phyloP scores from a whole-genome alignment of 1,284 basidiomycete genomes.

The Melampsora americana region DNA sequence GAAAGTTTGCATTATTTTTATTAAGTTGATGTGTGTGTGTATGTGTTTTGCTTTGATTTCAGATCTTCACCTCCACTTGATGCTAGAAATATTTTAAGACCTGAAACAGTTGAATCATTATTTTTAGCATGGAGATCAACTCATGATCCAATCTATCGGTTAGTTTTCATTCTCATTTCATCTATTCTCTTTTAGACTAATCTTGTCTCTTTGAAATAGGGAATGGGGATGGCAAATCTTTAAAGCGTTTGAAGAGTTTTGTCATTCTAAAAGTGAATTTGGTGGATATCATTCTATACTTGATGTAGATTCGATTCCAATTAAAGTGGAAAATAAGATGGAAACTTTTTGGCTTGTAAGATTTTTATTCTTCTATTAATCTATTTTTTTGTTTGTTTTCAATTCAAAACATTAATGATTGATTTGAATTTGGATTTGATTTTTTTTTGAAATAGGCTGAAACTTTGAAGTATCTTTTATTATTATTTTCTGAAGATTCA shows the following conservation, averaged over 20 bases:
- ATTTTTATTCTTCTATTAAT: conserved; percentile 42
- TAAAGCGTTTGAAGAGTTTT: conserved; percentile 79
- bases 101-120: conserved; percentile 90
- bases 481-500: conserved; percentile 74
- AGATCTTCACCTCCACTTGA: conserved; percentile 27
- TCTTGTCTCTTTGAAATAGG: conserved; percentile 51
- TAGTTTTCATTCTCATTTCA: not conserved
- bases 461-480: conserved; percentile 89
- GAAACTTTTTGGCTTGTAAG: conserved; percentile 86
- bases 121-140: conserved; percentile 82
- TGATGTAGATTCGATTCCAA: conserved; percentile 74
- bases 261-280: conserved; percentile 62
- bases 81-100: conserved; percentile 58
- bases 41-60: not conserved
- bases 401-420: too few species aligned
- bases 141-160: conserved; percentile 73
- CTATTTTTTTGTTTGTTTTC: too few species aligned
- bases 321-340: conserved; percentile 77
- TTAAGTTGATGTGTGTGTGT: too few species aligned
- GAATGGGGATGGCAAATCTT: conserved; percentile 87
- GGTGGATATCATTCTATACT: conserved; percentile 82
- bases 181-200: too few species aligned
- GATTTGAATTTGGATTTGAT: conserved; percentile 58
- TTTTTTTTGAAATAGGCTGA: conserved; percentile 79
- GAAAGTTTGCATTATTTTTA: not conserved